These are phyloP conservation scores for Gleditsia sinensis DNA, from an alignment of 306 rosid species.

Conservation along the genomic window DNA sequence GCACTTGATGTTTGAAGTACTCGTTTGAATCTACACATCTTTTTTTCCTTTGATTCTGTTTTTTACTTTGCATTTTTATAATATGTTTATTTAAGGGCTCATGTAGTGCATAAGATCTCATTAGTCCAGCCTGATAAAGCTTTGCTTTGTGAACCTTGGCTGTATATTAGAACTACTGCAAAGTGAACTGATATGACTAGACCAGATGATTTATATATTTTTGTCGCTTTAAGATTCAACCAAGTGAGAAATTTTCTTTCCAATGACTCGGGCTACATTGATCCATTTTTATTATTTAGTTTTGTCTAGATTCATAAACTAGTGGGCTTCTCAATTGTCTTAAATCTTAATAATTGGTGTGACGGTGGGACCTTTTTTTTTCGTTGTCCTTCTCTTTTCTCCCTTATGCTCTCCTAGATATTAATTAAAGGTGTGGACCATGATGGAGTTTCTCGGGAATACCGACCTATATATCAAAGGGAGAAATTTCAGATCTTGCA, in stretches of 20 bases:
- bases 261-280: neutral
- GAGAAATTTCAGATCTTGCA: neutral
- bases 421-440: neutral
- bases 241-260: neutral
- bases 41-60: neutral
- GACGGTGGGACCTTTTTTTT: neutral
- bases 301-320: neutral
- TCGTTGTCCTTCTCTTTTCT: neutral
- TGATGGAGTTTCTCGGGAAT: neutral
- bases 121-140: neutral
- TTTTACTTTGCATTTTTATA: constrained; percentile 6
- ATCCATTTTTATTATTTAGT: neutral
- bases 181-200: neutral
- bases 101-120: neutral
- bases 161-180: neutral
- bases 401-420: neutral
- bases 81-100: constrained; percentile 19
- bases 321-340: neutral
- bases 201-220: neutral
- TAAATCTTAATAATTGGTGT: neutral
- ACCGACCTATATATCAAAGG: neutral
- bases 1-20: constrained; percentile 2
- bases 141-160: neutral
- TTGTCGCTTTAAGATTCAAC: neutral
- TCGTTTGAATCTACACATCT: neutral